These are phyloP conservation scores for Podaxis carcinomalis DNA, from an alignment of 768 basidiomycete species.

Conservation along the genomic window DNA sequence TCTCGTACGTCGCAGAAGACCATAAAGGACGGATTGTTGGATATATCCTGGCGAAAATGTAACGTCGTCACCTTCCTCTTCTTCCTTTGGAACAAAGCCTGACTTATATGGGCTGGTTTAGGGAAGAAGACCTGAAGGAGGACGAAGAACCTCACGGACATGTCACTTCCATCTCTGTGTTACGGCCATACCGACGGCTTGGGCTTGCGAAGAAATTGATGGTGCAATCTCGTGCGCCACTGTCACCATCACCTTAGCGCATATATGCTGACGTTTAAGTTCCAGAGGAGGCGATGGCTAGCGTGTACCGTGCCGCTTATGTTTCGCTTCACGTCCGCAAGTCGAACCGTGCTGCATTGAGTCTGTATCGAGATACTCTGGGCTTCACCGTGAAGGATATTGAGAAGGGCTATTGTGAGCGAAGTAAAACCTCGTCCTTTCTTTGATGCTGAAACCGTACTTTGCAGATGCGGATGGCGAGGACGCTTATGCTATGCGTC, in stretches of 20 bases:
- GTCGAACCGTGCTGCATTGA: constrained; percentile 90
- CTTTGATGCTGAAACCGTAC: not conserved
- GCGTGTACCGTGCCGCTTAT: constrained; percentile 78
- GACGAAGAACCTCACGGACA: constrained; percentile 82
- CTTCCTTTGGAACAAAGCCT: not conserved
- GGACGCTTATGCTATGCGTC: constrained; percentile 89
- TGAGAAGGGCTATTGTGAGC: constrained; percentile 88
- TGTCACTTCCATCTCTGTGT: constrained; percentile 94
- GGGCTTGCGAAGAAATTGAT: constrained; percentile 95
- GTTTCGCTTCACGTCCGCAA: constrained; percentile 93
- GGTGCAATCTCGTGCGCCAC: constrained; percentile 84
- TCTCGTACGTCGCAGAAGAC: constrained; percentile 94
- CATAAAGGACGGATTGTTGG: constrained; percentile 89
- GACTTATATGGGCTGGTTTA: constrained; percentile 19
- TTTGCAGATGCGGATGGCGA: constrained; percentile 87
- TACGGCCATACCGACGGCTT: constrained; percentile 85
- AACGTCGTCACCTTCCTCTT: constrained; percentile 18
- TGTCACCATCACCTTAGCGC: not conserved
- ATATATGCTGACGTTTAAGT: not conserved
- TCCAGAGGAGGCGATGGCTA: constrained; percentile 88
- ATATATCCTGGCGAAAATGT: constrained; percentile 97
- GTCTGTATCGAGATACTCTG: constrained; percentile 84
- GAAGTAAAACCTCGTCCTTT: not conserved
- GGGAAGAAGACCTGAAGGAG: constrained; percentile 62
- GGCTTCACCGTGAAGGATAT: constrained; percentile 86